These are phyloP conservation scores for Aureobasidium sp. DNA, from an alignment of 2,329 filamentous ascomycete genomes.

Conservation along the genomic window DNA sequence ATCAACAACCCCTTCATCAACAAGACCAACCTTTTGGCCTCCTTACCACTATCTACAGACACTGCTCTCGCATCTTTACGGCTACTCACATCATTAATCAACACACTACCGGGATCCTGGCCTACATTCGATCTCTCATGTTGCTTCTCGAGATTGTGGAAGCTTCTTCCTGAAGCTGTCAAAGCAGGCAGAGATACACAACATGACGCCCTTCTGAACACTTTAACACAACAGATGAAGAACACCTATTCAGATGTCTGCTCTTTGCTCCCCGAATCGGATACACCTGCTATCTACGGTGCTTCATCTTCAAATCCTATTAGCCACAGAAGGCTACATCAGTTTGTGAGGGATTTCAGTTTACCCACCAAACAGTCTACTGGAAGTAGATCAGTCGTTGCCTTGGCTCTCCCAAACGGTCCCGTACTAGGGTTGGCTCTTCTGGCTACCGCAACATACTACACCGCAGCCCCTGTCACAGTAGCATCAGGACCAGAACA, in stretches of 20 bases:
- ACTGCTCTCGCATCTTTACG: slow-evolving; percentile 24
- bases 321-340: slow-evolving; percentile 23
- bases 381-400: slow-evolving; percentile 38
- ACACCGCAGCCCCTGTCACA: slow-evolving; percentile 48
- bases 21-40: slow-evolving; percentile 8
- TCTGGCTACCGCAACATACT: slow-evolving; percentile 44
- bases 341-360: slow-evolving; percentile 23
- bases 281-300: slow-evolving; percentile 25
- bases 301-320: slow-evolving; percentile 23
- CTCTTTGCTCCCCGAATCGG: slow-evolving; percentile 23
- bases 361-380: slow-evolving; percentile 20
- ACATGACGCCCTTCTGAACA: slow-evolving; percentile 19
- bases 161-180: slow-evolving; percentile 31
- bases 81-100: slow-evolving; percentile 23
- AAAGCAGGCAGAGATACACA: slow-evolving; percentile 25
- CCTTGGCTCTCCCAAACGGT: slow-evolving; percentile 48
- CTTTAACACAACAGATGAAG: slow-evolving; percentile 23
- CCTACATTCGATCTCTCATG: slow-evolving; percentile 27
- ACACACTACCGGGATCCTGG: slow-evolving; percentile 22
- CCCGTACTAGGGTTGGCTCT: slow-evolving; percentile 46
- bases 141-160: slow-evolving; percentile 32
- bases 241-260: slow-evolving; percentile 23
- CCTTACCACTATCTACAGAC: slow-evolving; percentile 9
- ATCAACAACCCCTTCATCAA: neutral
- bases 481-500: slow-evolving; percentile 42